Conservation (phyloP, 2,329 filamentous ascomycete genomes). For the Claviceps pazoutovae region DNA sequence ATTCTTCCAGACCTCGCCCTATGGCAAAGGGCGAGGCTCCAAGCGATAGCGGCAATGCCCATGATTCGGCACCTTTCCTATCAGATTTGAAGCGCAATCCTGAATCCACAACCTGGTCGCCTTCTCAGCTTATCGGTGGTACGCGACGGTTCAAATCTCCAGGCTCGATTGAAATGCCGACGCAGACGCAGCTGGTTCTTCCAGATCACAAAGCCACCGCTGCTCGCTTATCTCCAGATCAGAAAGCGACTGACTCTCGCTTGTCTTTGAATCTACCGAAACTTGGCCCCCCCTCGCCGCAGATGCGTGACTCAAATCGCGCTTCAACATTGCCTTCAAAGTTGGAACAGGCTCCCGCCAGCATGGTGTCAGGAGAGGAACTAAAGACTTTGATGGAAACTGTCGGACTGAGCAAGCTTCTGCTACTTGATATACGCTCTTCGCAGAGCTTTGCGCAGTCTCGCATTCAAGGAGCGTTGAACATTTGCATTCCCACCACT, state of each 20-base stretch:
- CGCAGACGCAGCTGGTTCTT: constrained; percentile 15
- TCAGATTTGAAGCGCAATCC: constrained; percentile 40
- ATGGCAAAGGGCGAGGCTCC: constrained; percentile 29
- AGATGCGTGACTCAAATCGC: constrained; percentile 13
- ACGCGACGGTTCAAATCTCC: constrained; percentile 30
- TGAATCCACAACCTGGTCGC: constrained; percentile 29
- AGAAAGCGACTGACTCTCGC: constrained; percentile 38
- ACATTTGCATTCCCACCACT: constrained; percentile 89
- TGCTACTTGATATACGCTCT: constrained; percentile 77
- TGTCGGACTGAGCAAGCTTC: constrained; percentile 27
- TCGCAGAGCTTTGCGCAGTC: constrained; percentile 67
- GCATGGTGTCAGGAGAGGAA: constrained; percentile 38
- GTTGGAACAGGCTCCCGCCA: constrained; percentile 31
- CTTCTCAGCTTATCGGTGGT: constrained; percentile 22
- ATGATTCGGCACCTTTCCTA: constrained; percentile 42
- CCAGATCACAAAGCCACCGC: constrained; percentile 36
- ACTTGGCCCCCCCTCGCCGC: constrained; percentile 24
- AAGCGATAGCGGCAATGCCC: constrained; percentile 27
- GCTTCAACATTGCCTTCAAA: constrained; percentile 40
- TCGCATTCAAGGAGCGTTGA: constrained; percentile 68
- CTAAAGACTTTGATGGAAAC: constrained; percentile 42
- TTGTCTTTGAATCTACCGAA: constrained; percentile 39
- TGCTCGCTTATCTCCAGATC: constrained; percentile 33
- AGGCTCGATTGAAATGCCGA: constrained; percentile 15
- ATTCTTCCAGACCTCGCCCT: constrained; percentile 10